These are phyloP conservation scores for Glaciozyma antarctica DNA, from an alignment of 768 basidiomycete genomes.

Conservation along the genomic window DNA sequence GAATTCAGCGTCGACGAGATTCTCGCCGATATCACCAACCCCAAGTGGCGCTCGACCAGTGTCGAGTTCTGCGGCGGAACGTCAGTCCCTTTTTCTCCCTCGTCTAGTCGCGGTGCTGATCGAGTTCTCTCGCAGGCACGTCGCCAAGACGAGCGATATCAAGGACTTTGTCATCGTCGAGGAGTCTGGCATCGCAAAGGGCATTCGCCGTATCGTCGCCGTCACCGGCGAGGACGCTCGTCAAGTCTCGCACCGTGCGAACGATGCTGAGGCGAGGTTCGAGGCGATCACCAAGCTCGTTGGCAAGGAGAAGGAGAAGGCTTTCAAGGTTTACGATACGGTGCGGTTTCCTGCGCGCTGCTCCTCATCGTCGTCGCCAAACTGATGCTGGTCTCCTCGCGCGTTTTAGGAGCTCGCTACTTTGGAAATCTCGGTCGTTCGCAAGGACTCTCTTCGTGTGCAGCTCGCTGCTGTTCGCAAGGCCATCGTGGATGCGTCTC, in stretches of 20 bases:
- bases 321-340: conserved; percentile 66
- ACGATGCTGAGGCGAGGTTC: conserved; percentile 54
- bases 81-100: conserved; percentile 45
- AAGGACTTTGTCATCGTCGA: conserved; percentile 91
- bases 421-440: conserved; percentile 75
- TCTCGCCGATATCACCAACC: conserved; percentile 68
- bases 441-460: conserved; percentile 70
- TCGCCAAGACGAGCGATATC: conserved; percentile 92
- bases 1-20: conserved; percentile 84
- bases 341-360: conserved; percentile 44
- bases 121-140: conserved; percentile 54
- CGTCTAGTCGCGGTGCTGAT: conserved; percentile 1
- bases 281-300: conserved; percentile 51
- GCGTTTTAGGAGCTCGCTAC: conserved; percentile 70
- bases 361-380: neutral
- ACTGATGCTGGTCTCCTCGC: conserved; percentile 2
- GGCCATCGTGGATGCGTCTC: conserved; percentile 71
- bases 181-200: conserved; percentile 96
- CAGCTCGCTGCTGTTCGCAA: conserved; percentile 62
- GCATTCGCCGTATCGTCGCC: conserved; percentile 85
- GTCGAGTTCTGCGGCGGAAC: conserved; percentile 99
- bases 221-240: conserved; percentile 91
- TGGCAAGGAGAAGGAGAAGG: conserved; percentile 79
- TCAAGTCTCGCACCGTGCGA: conserved; percentile 61
- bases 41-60: conserved; percentile 81